Percentiles rank a stretch among this genome's conserved stretches.
These are phyloP conservation scores for Corchorus olitorius DNA, from an alignment of 345 rosid species.

Conservation along the genomic window DNA sequence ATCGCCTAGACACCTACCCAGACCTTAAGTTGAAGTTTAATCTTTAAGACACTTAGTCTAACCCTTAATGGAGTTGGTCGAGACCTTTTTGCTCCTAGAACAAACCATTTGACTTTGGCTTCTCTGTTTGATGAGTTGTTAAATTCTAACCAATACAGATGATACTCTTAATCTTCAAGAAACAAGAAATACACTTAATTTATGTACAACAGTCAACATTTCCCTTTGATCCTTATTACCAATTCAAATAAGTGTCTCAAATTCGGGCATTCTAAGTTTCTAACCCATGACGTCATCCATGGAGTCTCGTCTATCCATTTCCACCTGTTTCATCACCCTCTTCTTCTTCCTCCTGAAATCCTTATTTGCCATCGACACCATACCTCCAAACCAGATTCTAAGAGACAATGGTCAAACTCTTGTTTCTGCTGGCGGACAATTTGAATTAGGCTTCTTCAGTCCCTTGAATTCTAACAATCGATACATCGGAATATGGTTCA, in stretches of 20 bases:
- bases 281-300: neutral
- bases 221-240: neutral
- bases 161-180: neutral
- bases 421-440: conserved; percentile 29
- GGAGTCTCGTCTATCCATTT: neutral
- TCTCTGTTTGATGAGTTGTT: neutral
- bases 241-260: neutral
- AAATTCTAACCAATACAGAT: neutral
- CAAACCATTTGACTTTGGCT: neutral
- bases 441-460: conserved; percentile 45
- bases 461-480: conserved; percentile 23
- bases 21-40: neutral
- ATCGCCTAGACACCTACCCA: neutral
- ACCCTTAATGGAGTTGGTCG: neutral
- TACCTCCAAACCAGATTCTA: conserved; percentile 4
- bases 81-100: neutral
- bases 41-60: too few species aligned
- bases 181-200: neutral
- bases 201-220: neutral
- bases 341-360: neutral
- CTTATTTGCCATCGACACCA: neutral
- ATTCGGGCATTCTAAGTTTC: neutral
- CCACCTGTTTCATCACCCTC: neutral
- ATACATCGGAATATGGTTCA: conserved; percentile 49
- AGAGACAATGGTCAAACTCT: conserved; percentile 22